A percentile compares a stretch with the other conserved stretches of the same genome.
These are phyloP conservation scores for Xanthoparmelia taractica DNA, from an alignment of 495 filamentous ascomycete genomes.

Conservation along the genomic window DNA sequence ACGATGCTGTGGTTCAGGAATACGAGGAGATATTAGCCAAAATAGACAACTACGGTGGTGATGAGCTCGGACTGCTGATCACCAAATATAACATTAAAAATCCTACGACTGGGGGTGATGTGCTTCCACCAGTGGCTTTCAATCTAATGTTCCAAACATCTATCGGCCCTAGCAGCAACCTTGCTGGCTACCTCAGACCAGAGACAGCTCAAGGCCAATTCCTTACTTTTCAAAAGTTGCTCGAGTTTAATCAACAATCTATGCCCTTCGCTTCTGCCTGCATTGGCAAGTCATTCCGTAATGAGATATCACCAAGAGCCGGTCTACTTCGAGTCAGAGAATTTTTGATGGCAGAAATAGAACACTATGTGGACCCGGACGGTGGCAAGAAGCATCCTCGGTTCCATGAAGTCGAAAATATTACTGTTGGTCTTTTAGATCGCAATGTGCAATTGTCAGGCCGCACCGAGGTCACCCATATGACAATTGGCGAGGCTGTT, in stretches of 20 bases:
- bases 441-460: constrained; percentile 64
- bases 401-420: constrained; percentile 54
- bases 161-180: constrained; percentile 58
- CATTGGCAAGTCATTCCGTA: constrained; percentile 70
- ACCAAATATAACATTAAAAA: constrained; percentile 59
- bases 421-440: constrained; percentile 59
- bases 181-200: constrained; percentile 56
- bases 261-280: constrained; percentile 70
- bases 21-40: constrained; percentile 64
- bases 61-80: constrained; percentile 56
- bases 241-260: constrained; percentile 62
- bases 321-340: constrained; percentile 63
- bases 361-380: constrained; percentile 65
- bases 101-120: constrained; percentile 51
- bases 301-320: constrained; percentile 62
- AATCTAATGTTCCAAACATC: constrained; percentile 71
- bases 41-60: constrained; percentile 63
- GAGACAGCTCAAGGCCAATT: constrained; percentile 66
- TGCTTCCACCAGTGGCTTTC: constrained; percentile 58
- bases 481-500: constrained; percentile 66
- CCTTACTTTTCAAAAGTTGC: constrained; percentile 58
- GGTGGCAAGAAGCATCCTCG: constrained; percentile 62
- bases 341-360: constrained; percentile 70
- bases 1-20: constrained; percentile 55
- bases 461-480: constrained; percentile 51